A percentile compares a stretch with the other conserved stretches of the same genome.
phyloP scores from a whole-genome alignment of 441 rosid species.

The Pelargonium fulgidum region DNA sequence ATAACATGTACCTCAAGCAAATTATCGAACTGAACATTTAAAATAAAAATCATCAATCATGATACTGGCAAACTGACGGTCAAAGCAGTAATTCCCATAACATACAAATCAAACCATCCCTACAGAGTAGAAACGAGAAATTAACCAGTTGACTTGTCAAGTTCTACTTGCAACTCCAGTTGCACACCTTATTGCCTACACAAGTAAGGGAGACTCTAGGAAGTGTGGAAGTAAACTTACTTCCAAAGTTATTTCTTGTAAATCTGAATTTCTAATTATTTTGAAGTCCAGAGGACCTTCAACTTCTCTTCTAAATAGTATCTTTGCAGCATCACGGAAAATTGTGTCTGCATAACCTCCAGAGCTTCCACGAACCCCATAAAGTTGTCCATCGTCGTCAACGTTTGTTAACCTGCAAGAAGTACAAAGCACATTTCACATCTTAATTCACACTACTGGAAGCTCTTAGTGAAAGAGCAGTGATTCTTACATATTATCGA shows the following conservation, averaged over 20 bases:
- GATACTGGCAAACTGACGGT: background rate
- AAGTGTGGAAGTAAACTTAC: slow-evolving; percentile 40
- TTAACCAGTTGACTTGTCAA: background rate
- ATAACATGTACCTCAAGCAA: background rate
- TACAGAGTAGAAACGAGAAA: background rate
- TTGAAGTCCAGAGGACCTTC: slow-evolving; percentile 58
- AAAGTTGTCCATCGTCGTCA: slow-evolving; percentile 60
- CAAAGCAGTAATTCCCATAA: background rate
- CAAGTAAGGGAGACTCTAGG: background rate
- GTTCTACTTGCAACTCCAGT: background rate
- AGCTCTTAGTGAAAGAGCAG: background rate
- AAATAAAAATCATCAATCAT: background rate
- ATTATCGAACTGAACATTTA: background rate
- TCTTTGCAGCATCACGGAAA: slow-evolving; percentile 59
- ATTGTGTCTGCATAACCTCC: slow-evolving; percentile 89
- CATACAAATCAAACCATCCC: background rate
- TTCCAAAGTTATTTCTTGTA: slow-evolving; percentile 67
- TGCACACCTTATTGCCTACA: background rate
- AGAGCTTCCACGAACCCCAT: slow-evolving; percentile 83
- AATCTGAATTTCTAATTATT: slow-evolving; percentile 71
- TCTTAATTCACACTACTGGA: background rate
- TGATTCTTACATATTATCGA: slow-evolving; percentile 64
- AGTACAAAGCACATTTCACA: slow-evolving; percentile 1
- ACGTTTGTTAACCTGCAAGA: slow-evolving; percentile 65
- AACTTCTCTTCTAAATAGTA: slow-evolving; percentile 59